Percentiles rank a stretch among this genome's conserved stretches.
phyloP scores from a whole-genome alignment of 345 rosid genomes.

The Angophora floribunda region DNA sequence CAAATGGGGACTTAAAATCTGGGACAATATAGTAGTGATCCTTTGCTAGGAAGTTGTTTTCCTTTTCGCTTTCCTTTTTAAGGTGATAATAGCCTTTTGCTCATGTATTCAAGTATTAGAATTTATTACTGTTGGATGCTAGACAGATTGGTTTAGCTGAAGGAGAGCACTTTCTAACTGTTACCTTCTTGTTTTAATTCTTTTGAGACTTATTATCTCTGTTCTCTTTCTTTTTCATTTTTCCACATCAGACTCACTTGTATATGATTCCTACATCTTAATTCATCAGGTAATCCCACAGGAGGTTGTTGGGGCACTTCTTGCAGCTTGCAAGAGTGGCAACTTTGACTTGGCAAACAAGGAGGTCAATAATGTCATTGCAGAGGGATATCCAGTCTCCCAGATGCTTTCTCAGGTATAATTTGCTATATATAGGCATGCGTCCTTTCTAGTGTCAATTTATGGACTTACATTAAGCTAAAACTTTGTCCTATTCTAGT shows the following conservation, averaged over 20 bases:
- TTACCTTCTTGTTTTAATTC: background rate
- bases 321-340: slow-evolving; percentile 68
- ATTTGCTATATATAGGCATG: background rate
- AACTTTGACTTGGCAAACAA: slow-evolving; percentile 85
- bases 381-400: slow-evolving; percentile 90
- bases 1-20: background rate
- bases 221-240: background rate
- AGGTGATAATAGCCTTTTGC: background rate
- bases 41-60: background rate
- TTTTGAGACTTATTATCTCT: background rate
- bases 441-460: background rate
- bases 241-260: background rate
- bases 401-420: slow-evolving; percentile 77
- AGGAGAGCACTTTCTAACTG: background rate
- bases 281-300: slow-evolving; percentile 55
- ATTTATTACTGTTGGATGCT: background rate
- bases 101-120: background rate
- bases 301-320: slow-evolving; percentile 54
- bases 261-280: background rate
- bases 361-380: slow-evolving; percentile 69
- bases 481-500: slow-evolving; percentile 24
- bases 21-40: background rate
- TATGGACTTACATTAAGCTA: background rate
- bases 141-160: background rate
- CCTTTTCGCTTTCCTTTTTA: background rate